These are phyloP conservation scores for Arachis monticola DNA, from an alignment of 331 rosid genomes.

Conservation along the genomic window DNA sequence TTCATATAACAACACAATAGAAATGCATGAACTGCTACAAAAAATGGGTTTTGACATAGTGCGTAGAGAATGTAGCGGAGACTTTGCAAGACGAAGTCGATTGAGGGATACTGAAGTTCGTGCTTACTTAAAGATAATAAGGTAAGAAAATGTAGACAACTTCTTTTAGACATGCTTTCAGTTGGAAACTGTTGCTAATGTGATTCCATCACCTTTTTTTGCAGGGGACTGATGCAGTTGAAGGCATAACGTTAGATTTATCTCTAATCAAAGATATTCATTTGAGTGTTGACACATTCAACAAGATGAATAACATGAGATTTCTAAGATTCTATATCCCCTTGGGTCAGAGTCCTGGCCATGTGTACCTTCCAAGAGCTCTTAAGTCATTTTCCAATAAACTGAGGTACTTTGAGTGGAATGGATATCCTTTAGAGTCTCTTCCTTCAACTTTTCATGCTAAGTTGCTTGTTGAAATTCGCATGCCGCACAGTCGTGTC, in stretches of 20 bases:
- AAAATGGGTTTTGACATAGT: constrained; percentile 44
- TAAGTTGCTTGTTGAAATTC: constrained; percentile 34
- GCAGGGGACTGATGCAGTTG: constrained; percentile 30
- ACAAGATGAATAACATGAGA: not conserved
- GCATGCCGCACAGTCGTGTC: constrained; percentile 7
- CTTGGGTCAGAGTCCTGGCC: not conserved
- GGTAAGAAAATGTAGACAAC: too few relatives aligned
- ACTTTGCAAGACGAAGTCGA: constrained; percentile 3
- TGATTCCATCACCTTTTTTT: too few relatives aligned
- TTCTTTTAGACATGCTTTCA: too few relatives aligned
- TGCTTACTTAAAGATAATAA: not conserved
- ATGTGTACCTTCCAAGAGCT: not conserved
- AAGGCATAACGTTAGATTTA: constrained; percentile 36
- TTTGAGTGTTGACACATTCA: not conserved
- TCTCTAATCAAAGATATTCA: not conserved
- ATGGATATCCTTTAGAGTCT: constrained; percentile 21
- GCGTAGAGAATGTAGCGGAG: fast-evolving
- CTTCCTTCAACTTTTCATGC: constrained; percentile 35
- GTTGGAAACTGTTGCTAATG: too few relatives aligned
- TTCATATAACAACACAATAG: not conserved
- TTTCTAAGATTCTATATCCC: not conserved
- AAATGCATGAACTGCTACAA: constrained; percentile 45
- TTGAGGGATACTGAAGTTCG: constrained; percentile 15
- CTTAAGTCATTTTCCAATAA: constrained; percentile 12
- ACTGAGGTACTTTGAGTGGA: constrained; percentile 41